Base-by-base conservation (phyloP, 2,329 filamentous ascomycete species). In the Stachybotrys elegans region DNA sequence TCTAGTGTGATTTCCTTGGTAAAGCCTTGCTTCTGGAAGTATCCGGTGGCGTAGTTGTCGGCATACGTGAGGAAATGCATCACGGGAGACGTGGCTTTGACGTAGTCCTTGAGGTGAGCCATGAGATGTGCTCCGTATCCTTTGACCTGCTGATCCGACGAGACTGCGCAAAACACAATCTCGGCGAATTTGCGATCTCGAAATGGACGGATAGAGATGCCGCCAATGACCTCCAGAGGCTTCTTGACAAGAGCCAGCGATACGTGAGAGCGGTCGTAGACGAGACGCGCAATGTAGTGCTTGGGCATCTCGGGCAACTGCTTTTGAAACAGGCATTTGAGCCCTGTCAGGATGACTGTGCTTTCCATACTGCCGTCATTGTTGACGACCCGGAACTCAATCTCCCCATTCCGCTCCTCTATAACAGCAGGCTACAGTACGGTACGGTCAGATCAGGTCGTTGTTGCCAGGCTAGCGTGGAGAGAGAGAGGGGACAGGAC, bases 61-160 rank as follows among this genome's bases (percentile, higher is more conserved):
- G 90, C 90, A 59, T 95, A 95, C 5, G 90, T 95, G 3, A 95
- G 76, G 63, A 95, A 95, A 66, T 95, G 88, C 88, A 94, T 95
- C 39, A 95, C 88, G 50, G 88, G 82, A 22, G 86, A 91, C 1
- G 89, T 94, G 7, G 89, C 88, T 66, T 93, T 94, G 62, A 95
- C 90, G 57, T 94, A 95, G 69, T 95, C 83, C 66, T 95, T 95
- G 39, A 95, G 70, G 63, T 95, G 90, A 7, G 86, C 89, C 90
- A 95, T 95, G 16, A 95, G 72, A 71, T 95, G 89, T 11, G 90
- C 89, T 52, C 90, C 90, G 59, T 95, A 95, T 35, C 90, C 90
- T 66, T 95, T 95, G 51, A 95, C 90, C 65, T 95, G 90, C 63
- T 95, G 90, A 59, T 95, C 90, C 0, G 87, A 92, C 34, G 86